phyloP scores from a whole-genome alignment of 257 asterid genomes.

The Solanum sejunctum region DNA sequence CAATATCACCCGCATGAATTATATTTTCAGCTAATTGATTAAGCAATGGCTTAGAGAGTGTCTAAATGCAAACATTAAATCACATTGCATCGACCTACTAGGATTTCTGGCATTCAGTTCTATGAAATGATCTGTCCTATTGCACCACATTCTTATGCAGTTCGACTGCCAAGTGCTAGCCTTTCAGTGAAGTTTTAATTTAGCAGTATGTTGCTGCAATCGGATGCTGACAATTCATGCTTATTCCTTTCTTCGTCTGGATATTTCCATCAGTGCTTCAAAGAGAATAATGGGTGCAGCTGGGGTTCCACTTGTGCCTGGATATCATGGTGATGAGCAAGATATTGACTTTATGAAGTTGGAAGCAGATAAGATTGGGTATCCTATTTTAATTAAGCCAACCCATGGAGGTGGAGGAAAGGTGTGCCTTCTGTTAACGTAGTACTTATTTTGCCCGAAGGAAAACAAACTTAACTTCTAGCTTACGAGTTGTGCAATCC shows the following conservation, averaged over 20 bases:
- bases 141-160: background rate
- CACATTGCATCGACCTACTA: background rate
- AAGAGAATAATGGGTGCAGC: slow-evolving; percentile 99
- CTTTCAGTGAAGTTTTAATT: background rate
- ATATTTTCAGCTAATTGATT: background rate
- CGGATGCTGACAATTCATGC: background rate
- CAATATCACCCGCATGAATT: background rate
- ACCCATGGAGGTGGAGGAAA: slow-evolving; percentile 99
- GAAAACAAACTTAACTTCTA: background rate
- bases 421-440: slow-evolving; percentile 27
- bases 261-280: slow-evolving; percentile 56
- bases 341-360: slow-evolving; percentile 81
- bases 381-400: slow-evolving; percentile 92
- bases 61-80: background rate
- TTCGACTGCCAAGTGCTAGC: background rate
- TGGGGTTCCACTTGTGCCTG: slow-evolving; percentile 99
- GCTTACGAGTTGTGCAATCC: background rate
- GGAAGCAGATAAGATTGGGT: slow-evolving; percentile 91
- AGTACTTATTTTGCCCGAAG: background rate
- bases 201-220: background rate
- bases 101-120: background rate
- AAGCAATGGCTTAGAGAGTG: background rate
- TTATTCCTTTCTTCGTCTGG: background rate
- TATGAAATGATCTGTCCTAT: background rate
- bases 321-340: slow-evolving; percentile 88